Base-by-base conservation (phyloP, 345 rosid genomes). In the Brassica carinata region DNA sequence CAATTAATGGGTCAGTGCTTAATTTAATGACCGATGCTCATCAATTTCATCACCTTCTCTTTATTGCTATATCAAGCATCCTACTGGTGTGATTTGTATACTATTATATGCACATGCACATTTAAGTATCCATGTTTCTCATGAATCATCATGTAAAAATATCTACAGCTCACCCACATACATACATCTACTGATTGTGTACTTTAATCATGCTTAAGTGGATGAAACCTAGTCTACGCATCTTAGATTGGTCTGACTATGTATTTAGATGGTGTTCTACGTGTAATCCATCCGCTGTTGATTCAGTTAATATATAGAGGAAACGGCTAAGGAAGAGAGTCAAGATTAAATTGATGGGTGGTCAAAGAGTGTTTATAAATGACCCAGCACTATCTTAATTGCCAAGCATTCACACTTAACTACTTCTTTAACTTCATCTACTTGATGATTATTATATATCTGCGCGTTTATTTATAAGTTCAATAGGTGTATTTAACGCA, bases 1-100 rank as follows among this genome's bases (percentile, higher is more conserved):
- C 76, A 80, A 70, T 75, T 80, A 80, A 75, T 80, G 80, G 79
- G 72, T 70, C 83, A 80, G 67, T 75, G 83, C 79, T 80, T 80
- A 64, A 55, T 80, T 80, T 80, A 75, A 75, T 70, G 83, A 75
- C 55, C 79, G 67, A 80, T 75, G 72, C 76, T 75, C 83, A 80
- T 80, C 72, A 75, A 80, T 80, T 80, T 80, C 76, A 80, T 13
- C 83, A 80, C 72, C 70, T 75, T 80, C 67, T 75, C 79, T 80
- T 80, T 80, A 80, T 80, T 80, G 79, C 76, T 80, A 75, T 70
- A 29, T 53, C 70, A 80, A 80, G 83, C 79, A 75, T 80, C 83
- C 79, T 64, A 64, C 76, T 74, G 83, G 59, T 80, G 66, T 33
- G 79, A 70, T 75, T 74, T 75, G 10, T 70, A 55, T 69, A 70